Evolutionary conservation across 495 filamentous ascomycete species (phyloP).

Genomic region (Penicillium riverlandense): DNA sequence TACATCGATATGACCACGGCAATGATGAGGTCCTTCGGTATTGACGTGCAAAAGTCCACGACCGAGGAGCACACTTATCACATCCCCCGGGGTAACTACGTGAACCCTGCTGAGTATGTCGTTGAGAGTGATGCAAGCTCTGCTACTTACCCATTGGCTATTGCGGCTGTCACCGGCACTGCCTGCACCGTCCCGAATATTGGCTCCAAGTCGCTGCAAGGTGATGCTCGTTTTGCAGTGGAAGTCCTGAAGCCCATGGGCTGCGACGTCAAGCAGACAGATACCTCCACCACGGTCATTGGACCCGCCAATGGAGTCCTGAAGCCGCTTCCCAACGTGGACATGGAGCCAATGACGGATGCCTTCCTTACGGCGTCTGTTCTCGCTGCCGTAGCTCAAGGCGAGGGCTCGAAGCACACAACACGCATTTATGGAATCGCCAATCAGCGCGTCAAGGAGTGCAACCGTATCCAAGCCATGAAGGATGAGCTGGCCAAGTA

Average conservation of each 20-base stretch:
- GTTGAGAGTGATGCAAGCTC: slow-evolving; percentile 97
- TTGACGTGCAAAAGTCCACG: slow-evolving; percentile 64
- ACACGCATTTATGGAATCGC: slow-evolving; percentile 91
- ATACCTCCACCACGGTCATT: slow-evolving; percentile 82
- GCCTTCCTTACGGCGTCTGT: slow-evolving; percentile 94
- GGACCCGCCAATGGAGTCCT: slow-evolving; percentile 71
- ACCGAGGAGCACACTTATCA: slow-evolving; percentile 86
- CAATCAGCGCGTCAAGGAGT: slow-evolving; percentile 99
- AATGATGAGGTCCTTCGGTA: slow-evolving; percentile 95
- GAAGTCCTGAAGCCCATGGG: slow-evolving; percentile 92
- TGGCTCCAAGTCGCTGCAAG: slow-evolving; percentile 83
- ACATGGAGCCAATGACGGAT: slow-evolving; percentile 99
- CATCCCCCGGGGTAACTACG: slow-evolving; percentile 80
- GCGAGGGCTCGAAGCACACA: slow-evolving; percentile 44
- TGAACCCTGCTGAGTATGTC: slow-evolving; percentile 78
- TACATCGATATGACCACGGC: slow-evolving; percentile 99
- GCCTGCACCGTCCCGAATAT: slow-evolving; percentile 96
- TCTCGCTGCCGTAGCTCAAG: slow-evolving; percentile 82
- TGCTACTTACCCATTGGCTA: slow-evolving; percentile 91
- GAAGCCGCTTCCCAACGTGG: slow-evolving; percentile 65
- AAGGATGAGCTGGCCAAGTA: slow-evolving; percentile 95
- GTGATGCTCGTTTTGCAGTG: slow-evolving; percentile 90
- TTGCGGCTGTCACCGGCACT: slow-evolving; percentile 91
- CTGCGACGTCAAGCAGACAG: slow-evolving; percentile 79
- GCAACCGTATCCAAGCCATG: slow-evolving; percentile 95